Conservation (phyloP, 495 filamentous ascomycete genomes). For the Hypoxylon rickii region DNA sequence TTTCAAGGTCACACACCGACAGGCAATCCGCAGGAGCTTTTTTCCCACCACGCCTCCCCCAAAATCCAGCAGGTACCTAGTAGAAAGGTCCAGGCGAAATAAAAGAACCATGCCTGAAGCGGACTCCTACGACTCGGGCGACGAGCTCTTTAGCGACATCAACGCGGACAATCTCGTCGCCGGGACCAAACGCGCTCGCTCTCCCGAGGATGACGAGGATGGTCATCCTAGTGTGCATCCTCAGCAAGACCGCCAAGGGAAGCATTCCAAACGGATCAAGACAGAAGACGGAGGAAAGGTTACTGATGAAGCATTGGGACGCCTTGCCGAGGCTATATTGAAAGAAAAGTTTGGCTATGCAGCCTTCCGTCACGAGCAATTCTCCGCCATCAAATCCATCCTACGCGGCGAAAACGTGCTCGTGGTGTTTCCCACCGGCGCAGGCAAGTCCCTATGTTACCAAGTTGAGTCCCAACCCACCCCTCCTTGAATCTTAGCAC, state of each 20-base stretch:
- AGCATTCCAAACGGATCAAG: neutral
- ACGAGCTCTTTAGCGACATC: slow-evolving; percentile 11
- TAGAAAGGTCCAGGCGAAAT: no score
- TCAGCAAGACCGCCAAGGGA: neutral
- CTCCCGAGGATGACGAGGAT: slow-evolving; percentile 5
- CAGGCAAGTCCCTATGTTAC: slow-evolving; percentile 62
- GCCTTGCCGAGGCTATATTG: slow-evolving; percentile 28
- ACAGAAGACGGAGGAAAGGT: neutral
- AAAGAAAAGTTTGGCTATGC: slow-evolving; percentile 52
- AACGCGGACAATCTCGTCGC: slow-evolving; percentile 1
- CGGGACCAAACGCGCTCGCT: slow-evolving; percentile 13
- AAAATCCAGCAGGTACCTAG: no score
- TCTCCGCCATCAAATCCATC: slow-evolving; percentile 53
- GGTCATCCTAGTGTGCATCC: no score
- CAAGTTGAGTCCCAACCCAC: slow-evolving; percentile 35
- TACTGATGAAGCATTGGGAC: slow-evolving; percentile 1
- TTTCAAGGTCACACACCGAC: no score
- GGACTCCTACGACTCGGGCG: slow-evolving; percentile 27
- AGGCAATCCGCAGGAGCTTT: no score
- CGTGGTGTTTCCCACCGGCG: slow-evolving; percentile 64
- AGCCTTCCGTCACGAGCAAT: slow-evolving; percentile 58
- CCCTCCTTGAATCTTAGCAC: neutral
- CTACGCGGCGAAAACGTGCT: slow-evolving; percentile 55
- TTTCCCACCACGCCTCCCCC: no score
- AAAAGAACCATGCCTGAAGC: slow-evolving; percentile 19